Base-by-base conservation (phyloP, 176 grass and related monocot species). In the Oryza meyeriana region DNA sequence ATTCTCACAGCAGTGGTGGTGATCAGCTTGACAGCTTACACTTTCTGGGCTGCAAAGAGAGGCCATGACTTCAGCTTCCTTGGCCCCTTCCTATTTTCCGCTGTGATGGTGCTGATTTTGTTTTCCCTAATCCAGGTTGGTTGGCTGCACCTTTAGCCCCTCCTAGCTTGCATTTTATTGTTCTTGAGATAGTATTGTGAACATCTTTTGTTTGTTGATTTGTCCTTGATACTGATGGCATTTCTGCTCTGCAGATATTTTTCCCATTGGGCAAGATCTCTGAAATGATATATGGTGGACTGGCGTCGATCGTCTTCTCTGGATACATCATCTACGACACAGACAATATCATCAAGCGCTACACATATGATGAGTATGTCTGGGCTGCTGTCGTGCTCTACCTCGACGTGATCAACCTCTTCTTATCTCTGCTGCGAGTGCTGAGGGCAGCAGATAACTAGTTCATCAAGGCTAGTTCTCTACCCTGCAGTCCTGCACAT, bases 1-100 rank as follows among this genome's bases (percentile, higher is more conserved):
- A 83, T 90, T 78, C 87, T 97, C 38, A 97, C 94, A 30, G 87
- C 85, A 61, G 89, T 87, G 47, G 94, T 94, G 61, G 92, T 94
- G 31, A 59, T 94, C 61, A 92, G 94, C 81, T 87, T 94, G 78
- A 94, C 94, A 39, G 72, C 81, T n/a, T 94, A 92, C 75, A 97
- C 94, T 74, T 97, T 97, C 90, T 97, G 94, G 92, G 94, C 92
- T 81, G 87, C 92, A 35, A 94, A 85, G 75, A 94, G 85, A 88
- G 91, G 92, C 79, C 64, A 88, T 71, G 94, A 97, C 77, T 97
- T 97, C 77, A 69, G 47, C 16, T 94, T 94, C 84, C 89, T 97
- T 14, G 92, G 92, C 0, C 92, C 92, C 25, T 97, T 97, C 78
- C 81, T 97, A 8, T 94, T 97, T 64, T 85, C 77, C 58, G 79